phyloP scores from a whole-genome alignment of 257 asterid genomes.

The Ehretia macrophylla region DNA sequence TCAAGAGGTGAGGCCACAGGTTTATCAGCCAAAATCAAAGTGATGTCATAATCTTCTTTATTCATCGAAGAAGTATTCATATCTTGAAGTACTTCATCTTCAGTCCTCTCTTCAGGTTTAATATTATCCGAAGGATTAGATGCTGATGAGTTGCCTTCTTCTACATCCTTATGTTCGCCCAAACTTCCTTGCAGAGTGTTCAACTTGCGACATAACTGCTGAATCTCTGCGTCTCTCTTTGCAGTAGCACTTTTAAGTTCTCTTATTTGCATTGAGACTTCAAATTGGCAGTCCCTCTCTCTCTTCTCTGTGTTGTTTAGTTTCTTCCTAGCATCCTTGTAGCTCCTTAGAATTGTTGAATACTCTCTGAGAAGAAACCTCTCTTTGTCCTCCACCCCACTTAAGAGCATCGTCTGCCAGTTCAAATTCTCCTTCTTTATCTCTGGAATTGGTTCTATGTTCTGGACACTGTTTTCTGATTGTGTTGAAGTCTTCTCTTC shows the following conservation, averaged over 20 bases:
- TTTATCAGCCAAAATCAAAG: slow-evolving; percentile 12
- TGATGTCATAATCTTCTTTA: background rate
- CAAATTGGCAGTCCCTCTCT: slow-evolving; percentile 59
- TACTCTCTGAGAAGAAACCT: slow-evolving; percentile 67
- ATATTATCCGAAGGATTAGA: slow-evolving; percentile 6
- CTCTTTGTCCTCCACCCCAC: slow-evolving; percentile 72
- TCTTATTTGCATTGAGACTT: slow-evolving; percentile 53
- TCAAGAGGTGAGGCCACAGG: slow-evolving; percentile 32
- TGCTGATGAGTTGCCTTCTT: slow-evolving; percentile 9
- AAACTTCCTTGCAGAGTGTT: slow-evolving; percentile 20
- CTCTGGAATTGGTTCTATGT: slow-evolving; percentile 12
- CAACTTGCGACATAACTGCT: slow-evolving; percentile 37
- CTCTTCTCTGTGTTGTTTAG: slow-evolving; percentile 59
- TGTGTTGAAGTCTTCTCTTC: slow-evolving; percentile 12
- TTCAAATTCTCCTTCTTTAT: slow-evolving; percentile 33
- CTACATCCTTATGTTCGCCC: slow-evolving; percentile 12
- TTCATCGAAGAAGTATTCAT: no score
- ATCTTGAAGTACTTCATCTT: slow-evolving; percentile 4
- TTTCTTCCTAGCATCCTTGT: slow-evolving; percentile 75
- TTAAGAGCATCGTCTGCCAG: slow-evolving; percentile 77
- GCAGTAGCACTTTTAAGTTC: slow-evolving; percentile 51
- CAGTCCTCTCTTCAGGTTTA: slow-evolving; percentile 24
- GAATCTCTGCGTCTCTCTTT: slow-evolving; percentile 72
- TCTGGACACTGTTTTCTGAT: slow-evolving; percentile 10
- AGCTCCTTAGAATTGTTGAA: slow-evolving; percentile 60